Evolutionary conservation across 208 protist genomes (phyloP), one percentile per base, ranked within the genome.

Genomic region (Wallacemonas sp.): DNA sequence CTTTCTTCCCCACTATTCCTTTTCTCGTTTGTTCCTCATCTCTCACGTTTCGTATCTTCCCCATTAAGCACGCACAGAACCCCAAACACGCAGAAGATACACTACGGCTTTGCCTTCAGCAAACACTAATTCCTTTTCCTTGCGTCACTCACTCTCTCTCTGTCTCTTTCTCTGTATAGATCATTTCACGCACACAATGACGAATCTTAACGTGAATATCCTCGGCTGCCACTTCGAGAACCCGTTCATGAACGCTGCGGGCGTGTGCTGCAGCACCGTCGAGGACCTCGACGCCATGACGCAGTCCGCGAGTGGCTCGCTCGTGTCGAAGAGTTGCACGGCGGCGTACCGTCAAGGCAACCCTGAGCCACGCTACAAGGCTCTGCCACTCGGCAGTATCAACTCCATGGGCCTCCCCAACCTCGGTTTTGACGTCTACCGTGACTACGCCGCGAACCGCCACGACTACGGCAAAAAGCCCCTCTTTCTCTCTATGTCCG

Each of bases 371-470:
- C 87, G 90, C 33, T 94, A 93, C 72, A 56, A 75, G 55, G 45
- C 24, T 0, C 55, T 94, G 14, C 86, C 77, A 22, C 84, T 94
- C 26, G 90, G 90, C 38, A 87, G 77, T 68, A 93, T 96, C 74
- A 96, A 96, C 64, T 93, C 86, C 39, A 93, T 93, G 88, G 90
- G 90, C 26, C 78, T 96, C 62, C 90, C 90, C 0, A 96, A 96
- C 76, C 62, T 77, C 1, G 90, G 90, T 47, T 90, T 91, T 44
- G 83, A 93, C 30, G 92, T 86, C 54, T 96, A 96, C 70, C 24
- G 74, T 42, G 68, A 83, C 34, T 90, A 86, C 77, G 79, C 74
- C 24, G 51, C 46, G 8, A 76, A 76, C 59, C 42, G 66, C 46
- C 85, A 90, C 72, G 72, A 87, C 31, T 85, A 86, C 71, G 63